A percentile compares a stretch with the other conserved stretches of the same genome.
Evolutionary conservation across 305 asterid genomes (phyloP).

Genomic region (Ruellia speciosa): DNA sequence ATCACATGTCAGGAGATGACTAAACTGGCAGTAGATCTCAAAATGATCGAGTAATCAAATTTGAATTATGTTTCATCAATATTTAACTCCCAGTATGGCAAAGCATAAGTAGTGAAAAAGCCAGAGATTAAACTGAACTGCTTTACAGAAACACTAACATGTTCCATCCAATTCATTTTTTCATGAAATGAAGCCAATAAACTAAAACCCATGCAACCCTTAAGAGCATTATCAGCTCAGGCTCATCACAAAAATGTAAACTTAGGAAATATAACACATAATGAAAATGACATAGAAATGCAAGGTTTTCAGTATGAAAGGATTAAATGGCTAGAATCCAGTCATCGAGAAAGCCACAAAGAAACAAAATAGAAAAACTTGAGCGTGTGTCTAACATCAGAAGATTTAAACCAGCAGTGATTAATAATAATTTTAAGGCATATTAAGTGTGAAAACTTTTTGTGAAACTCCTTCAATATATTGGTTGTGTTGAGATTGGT

Average conservation of each 20-base stretch:
- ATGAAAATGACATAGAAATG: background rate
- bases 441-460: background rate
- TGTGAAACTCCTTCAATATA: background rate
- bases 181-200: background rate
- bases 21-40: slow-evolving; percentile 10
- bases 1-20: slow-evolving; percentile 23
- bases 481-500: background rate
- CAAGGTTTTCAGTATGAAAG: slow-evolving; percentile 2
- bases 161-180: slow-evolving; percentile 10
- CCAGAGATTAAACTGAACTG: background rate
- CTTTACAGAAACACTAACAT: background rate
- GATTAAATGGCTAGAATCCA: slow-evolving; percentile 2
- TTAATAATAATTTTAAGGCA: slow-evolving; percentile 1
- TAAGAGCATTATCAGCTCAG: background rate
- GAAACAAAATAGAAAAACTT: too few species aligned
- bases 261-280: background rate
- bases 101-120: background rate
- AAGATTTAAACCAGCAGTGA: background rate
- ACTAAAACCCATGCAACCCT: background rate
- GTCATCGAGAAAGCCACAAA: slow-evolving; percentile 2
- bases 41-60: slow-evolving; percentile 7
- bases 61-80: background rate
- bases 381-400: too few species aligned
- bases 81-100: too few species aligned
- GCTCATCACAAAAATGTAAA: background rate